A percentile compares a stretch with the other conserved stretches of the same genome.
Evolutionary conservation across 441 rosid species (phyloP).

Genomic region (Sinapis alba): DNA sequence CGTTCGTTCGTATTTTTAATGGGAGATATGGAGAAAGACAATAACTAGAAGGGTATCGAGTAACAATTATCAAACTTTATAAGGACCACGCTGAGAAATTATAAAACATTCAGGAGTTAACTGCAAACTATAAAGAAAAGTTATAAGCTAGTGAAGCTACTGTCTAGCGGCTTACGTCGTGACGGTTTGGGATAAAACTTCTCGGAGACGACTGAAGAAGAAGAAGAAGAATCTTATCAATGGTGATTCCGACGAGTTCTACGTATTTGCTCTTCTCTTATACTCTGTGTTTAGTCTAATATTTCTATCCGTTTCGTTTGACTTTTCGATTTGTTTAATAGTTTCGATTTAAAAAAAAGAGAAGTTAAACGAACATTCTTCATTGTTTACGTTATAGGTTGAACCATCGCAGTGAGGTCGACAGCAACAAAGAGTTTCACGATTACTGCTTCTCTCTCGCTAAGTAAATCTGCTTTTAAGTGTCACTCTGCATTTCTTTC

Average conservation of each 20-base stretch:
- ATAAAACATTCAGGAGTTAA: background rate
- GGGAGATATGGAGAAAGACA: background rate
- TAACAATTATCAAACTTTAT: background rate
- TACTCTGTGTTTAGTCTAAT: background rate
- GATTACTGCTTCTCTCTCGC: constrained; percentile 69
- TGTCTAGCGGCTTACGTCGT: background rate
- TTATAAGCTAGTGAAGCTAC: too few species aligned
- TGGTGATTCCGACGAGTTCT: constrained; percentile 26
- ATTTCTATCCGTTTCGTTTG: background rate
- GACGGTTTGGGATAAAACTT: constrained; percentile 17
- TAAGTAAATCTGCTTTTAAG: constrained; percentile 42
- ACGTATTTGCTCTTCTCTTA: background rate
- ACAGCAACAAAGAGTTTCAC: constrained; percentile 40
- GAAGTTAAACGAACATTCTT: background rate
- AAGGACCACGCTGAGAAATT: background rate
- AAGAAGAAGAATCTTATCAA: background rate
- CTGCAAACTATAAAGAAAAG: background rate
- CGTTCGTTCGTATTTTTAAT: background rate
- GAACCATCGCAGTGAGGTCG: background rate
- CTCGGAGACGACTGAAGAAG: constrained; percentile 5
- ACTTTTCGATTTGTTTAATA: background rate
- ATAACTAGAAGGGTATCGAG: background rate
- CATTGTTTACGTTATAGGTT: constrained; percentile 3
- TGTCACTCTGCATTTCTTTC: constrained; percentile 2
- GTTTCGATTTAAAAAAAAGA: background rate